Percentiles rank a stretch among this genome's conserved stretches.
Conservation (phyloP, 345 rosid species). For the Ricinus communis region DNA sequence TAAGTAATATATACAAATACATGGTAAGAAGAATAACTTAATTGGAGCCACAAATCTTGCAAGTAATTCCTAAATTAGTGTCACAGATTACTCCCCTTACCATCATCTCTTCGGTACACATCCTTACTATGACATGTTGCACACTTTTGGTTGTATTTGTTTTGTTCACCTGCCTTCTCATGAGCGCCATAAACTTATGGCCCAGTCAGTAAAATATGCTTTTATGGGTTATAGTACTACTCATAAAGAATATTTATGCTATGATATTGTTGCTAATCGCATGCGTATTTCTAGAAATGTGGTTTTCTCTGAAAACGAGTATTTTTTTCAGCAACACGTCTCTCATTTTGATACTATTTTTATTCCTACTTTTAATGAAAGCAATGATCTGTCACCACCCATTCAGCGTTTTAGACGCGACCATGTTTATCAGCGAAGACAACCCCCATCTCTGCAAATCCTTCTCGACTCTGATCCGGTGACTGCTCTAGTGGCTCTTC, state of each 20-base stretch:
- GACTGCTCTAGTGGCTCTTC: neutral
- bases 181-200: neutral
- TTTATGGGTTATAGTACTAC: no score
- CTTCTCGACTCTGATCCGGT: neutral
- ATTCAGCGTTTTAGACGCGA: neutral
- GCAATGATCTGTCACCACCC: no score
- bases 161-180: neutral
- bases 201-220: no score
- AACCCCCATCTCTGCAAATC: neutral
- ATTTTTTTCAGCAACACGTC: neutral
- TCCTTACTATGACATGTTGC: neutral
- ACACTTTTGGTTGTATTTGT: neutral
- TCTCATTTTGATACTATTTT: neutral
- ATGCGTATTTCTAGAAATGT: neutral
- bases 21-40: no score
- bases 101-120: neutral
- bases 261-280: neutral
- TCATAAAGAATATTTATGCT: neutral
- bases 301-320: no score
- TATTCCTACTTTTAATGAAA: neutral
- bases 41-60: no score
- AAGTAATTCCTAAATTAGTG: no score
- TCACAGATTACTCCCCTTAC: neutral
- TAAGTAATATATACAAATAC: no score
- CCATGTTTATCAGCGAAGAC: neutral